Conservation (phyloP, 2,329 filamentous ascomycete genomes). For the Exutisphaerella laricina region DNA sequence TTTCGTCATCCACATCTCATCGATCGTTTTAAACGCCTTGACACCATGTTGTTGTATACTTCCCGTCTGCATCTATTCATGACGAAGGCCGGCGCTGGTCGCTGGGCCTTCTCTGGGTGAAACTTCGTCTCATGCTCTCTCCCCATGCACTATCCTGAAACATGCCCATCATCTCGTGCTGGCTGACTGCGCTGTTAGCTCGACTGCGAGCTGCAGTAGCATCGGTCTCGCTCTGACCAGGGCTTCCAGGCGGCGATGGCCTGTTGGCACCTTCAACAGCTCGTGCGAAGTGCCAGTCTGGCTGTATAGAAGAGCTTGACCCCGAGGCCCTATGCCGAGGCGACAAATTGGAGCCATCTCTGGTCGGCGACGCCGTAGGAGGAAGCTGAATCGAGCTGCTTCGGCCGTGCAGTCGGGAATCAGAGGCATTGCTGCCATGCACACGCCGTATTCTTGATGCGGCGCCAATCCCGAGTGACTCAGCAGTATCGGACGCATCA, state of each 20-base stretch:
- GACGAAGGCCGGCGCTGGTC: constrained; percentile 21
- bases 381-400: constrained; percentile 31
- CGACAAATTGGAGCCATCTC: constrained; percentile 20
- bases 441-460: constrained; percentile 12
- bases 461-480: constrained; percentile 20
- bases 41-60: too few relatives aligned
- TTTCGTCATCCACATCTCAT: too few relatives aligned
- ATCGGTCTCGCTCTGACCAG: constrained; percentile 19
- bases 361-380: constrained; percentile 17
- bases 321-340: constrained; percentile 23
- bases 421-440: constrained; percentile 3
- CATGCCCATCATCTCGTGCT: constrained; percentile 73
- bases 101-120: constrained; percentile 57
- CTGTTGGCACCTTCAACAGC: constrained; percentile 36
- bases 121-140: constrained; percentile 82
- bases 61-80: constrained; percentile 7
- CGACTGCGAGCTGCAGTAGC: constrained; percentile 45
- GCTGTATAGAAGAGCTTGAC: constrained; percentile 29
- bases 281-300: constrained; percentile 45
- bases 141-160: constrained; percentile 89
- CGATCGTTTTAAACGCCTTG: too few relatives aligned
- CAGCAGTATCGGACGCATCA: constrained; percentile 32
- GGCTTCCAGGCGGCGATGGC: constrained; percentile 27
- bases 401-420: constrained; percentile 17
- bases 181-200: constrained; percentile 64